Base-by-base conservation (phyloP, 2,329 filamentous ascomycete species). In the Sarocladium oryzae region DNA sequence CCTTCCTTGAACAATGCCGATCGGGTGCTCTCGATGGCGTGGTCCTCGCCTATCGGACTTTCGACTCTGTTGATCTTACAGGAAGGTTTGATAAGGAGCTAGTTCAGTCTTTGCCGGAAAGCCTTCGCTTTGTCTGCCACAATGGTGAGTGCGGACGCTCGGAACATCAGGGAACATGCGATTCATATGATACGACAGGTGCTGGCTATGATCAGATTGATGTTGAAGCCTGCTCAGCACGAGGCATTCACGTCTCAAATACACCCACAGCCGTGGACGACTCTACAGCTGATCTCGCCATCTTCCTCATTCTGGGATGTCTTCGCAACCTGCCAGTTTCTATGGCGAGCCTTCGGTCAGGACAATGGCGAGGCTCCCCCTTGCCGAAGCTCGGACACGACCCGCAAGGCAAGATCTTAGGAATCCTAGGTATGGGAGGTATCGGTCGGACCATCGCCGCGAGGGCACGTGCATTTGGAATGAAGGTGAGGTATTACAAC, bases 191-290 rank as follows among this genome's bases (percentile, higher is more conserved):
- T n/a, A 33, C 26, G 18, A 37, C 54, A 86, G 84, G 88, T 55
- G 88, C 89, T 52, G 90, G 90, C 33, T 95, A 95, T 68, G 89
- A 95, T 66, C 85, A 90, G 65, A 75, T 95, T 56, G 84, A 91
- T 65, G 74, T 91, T 8, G 65, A 78, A 43, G 85, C 86, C 35
- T 92, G 88, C 72, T 85, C 82, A 9, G 72, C 73, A 1, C 81
- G 81, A 50, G 72, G 73, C 21, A 77, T 95, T 56, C 76, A 73
- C 37, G 86, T 95, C 30, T 89, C 87, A 56, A 93, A 95, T 67
- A 85, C 86, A 1, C 89, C 88, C n/a, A 84, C 79, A 0, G 85
- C 86, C 24, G 86, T 90, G 38, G 84, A 93, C 65, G 86, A 93
- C 64, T 82, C 88, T 33, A 95, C 89, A 0, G 89, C 89, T 52